phyloP scores from a whole-genome alignment of 495 filamentous ascomycete species.

The Pseudevernia furfuracea region DNA sequence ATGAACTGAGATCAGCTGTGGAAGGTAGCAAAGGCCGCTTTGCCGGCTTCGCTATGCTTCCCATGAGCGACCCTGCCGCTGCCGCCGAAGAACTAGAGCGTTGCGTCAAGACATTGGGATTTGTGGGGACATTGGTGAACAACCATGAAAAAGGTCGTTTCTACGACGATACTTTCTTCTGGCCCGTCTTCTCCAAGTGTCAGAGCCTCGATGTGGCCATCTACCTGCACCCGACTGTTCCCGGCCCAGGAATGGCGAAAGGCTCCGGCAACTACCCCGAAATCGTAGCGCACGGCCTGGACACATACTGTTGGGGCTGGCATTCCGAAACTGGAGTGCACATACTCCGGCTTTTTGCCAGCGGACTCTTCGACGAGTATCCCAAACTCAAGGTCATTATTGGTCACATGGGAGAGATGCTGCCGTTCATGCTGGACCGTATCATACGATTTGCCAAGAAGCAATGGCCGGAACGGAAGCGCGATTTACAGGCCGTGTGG shows the following conservation, averaged over 20 bases:
- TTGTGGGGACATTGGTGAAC: constrained; percentile 52
- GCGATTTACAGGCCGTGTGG: neutral
- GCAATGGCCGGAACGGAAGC: neutral
- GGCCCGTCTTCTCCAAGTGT: constrained; percentile 40
- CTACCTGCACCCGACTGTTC: constrained; percentile 50
- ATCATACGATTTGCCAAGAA: neutral
- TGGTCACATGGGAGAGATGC: constrained; percentile 11
- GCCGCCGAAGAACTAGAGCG: constrained; percentile 44
- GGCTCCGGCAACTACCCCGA: constrained; percentile 35
- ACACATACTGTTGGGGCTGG: constrained; percentile 38
- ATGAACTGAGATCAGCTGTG: constrained; percentile 45
- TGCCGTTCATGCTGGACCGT: constrained; percentile 2
- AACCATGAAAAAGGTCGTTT: constrained; percentile 43
- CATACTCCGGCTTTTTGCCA: constrained; percentile 36
- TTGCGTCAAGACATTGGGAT: constrained; percentile 38
- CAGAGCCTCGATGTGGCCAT: constrained; percentile 48
- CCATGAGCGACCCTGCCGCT: constrained; percentile 39
- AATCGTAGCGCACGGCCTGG: constrained; percentile 32
- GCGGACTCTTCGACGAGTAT: constrained; percentile 44
- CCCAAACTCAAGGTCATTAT: constrained; percentile 40
- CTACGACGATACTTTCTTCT: constrained; percentile 34
- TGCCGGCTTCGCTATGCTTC: constrained; percentile 48
- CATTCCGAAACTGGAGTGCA: constrained; percentile 42
- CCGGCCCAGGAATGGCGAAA: constrained; percentile 31
- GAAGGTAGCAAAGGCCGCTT: constrained; percentile 39